Evolutionary conservation across 352 stramenopile species (phyloP).

Genomic region (Phytophthora pini): DNA sequence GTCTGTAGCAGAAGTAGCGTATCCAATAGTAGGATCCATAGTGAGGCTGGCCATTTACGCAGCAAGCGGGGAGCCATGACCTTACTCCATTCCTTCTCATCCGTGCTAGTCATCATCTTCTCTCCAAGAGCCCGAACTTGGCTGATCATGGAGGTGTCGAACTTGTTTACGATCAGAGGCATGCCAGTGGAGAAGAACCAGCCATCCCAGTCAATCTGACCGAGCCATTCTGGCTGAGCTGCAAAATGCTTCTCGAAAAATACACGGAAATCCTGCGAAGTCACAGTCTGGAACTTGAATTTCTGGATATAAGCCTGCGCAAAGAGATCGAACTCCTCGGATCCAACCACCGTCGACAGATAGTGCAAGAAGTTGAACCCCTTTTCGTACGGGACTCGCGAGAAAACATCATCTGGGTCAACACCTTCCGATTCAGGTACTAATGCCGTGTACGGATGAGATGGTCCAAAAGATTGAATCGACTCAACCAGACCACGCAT

Average conservation of each 20-base stretch:
- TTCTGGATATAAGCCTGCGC: slow-evolving; percentile 90
- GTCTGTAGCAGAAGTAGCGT: slow-evolving; percentile 50
- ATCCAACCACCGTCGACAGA: slow-evolving; percentile 67
- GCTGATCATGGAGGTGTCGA: slow-evolving; percentile 84
- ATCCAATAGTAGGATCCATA: slow-evolving; percentile 65
- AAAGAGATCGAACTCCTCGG: slow-evolving; percentile 73
- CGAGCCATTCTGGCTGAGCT: slow-evolving; percentile 37
- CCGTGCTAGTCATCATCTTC: slow-evolving; percentile 28
- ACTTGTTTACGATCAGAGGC: slow-evolving; percentile 75
- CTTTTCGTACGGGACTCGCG: slow-evolving; percentile 96
- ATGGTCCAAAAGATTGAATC: slow-evolving; percentile 53
- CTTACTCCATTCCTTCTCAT: slow-evolving; percentile 35
- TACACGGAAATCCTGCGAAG: slow-evolving; percentile 71
- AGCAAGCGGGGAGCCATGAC: slow-evolving; percentile 9
- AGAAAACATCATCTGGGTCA: slow-evolving; percentile 97
- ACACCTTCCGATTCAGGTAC: slow-evolving; percentile 81
- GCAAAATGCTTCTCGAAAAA: slow-evolving; percentile 84
- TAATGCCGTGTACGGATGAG: slow-evolving; percentile 88
- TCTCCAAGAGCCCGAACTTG: slow-evolving; percentile 48
- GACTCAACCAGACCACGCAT: slow-evolving; percentile 45
- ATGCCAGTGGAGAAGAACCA: slow-evolving; percentile 92
- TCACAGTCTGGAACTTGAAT: slow-evolving; percentile 91
- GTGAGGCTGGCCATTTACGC: slow-evolving; percentile 49
- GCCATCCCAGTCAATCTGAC: slow-evolving; percentile 91
- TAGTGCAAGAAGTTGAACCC: slow-evolving; percentile 79